phyloP scores from a whole-genome alignment of 2,329 filamentous ascomycete species.

The Davidsoniella virescens region DNA sequence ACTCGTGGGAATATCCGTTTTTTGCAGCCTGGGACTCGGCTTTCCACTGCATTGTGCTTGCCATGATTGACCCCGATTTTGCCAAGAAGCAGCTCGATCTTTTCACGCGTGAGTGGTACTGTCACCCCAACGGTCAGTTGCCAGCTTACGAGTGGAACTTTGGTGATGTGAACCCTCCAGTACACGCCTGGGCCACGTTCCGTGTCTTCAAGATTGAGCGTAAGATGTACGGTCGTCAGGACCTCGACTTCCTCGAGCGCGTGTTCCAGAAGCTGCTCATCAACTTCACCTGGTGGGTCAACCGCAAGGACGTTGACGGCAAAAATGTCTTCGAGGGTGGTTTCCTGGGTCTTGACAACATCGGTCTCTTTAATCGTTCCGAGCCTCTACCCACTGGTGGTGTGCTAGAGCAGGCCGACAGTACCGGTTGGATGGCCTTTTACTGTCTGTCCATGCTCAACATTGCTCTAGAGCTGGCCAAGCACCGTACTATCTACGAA shows the following conservation, averaged over 20 bases:
- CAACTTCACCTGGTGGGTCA: conserved; percentile 99
- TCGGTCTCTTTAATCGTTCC: conserved; percentile 91
- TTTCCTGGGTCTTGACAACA: conserved; percentile 91
- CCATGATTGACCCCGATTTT: conserved; percentile 96
- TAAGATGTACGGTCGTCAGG: conserved; percentile 88
- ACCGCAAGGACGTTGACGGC: conserved; percentile 82
- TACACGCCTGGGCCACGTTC: conserved; percentile 93
- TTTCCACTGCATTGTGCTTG: conserved; percentile 88
- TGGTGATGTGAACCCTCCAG: conserved; percentile 88
- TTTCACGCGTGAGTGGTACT: conserved; percentile 96
- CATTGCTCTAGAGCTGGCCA: conserved; percentile 85
- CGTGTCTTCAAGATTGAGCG: conserved; percentile 95
- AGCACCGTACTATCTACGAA: conserved; percentile 88
- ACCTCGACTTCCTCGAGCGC: conserved; percentile 86
- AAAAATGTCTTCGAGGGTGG: conserved; percentile 97
- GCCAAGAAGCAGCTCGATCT: conserved; percentile 96
- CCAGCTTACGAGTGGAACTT: conserved; percentile 97
- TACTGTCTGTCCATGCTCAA: conserved; percentile 95
- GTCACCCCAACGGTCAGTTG: conserved; percentile 90
- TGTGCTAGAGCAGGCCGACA: conserved; percentile 88
- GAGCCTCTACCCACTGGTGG: conserved; percentile 89
- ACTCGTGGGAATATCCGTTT: conserved; percentile 97
- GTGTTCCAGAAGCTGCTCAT: conserved; percentile 92
- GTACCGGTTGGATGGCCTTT: conserved; percentile 98
- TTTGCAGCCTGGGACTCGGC: conserved; percentile 96